Percentiles rank a stretch among this genome's conserved stretches.
phyloP scores from a whole-genome alignment of 2,329 filamentous ascomycete genomes.

The Chaetomium strumarium region DNA sequence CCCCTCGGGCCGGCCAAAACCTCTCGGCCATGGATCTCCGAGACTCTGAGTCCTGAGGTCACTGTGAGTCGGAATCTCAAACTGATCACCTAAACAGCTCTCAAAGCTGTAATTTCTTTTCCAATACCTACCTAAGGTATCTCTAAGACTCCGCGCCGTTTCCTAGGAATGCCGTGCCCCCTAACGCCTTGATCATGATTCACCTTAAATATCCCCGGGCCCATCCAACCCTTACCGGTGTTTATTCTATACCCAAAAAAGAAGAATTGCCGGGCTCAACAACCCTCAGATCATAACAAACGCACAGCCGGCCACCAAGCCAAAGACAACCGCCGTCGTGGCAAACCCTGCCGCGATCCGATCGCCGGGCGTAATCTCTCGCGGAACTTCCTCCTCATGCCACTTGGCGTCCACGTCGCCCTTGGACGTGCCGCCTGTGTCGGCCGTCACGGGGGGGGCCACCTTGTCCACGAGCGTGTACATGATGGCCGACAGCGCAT shows the following conservation, averaged over 20 bases:
- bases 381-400: slow-evolving; percentile 26
- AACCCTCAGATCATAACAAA: slow-evolving; percentile 40
- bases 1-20: too few relatives aligned
- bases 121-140: neutral
- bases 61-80: neutral
- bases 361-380: slow-evolving; percentile 42
- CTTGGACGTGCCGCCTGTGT: slow-evolving; percentile 54
- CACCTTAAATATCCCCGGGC: neutral
- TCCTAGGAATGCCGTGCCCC: neutral
- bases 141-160: neutral
- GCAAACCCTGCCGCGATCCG: slow-evolving; percentile 51
- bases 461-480: slow-evolving; percentile 48
- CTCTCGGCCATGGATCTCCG: too few relatives aligned
- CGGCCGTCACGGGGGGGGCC: slow-evolving; percentile 42
- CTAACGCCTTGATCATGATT: neutral
- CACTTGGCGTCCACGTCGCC: slow-evolving; percentile 45
- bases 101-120: slow-evolving; percentile 5
- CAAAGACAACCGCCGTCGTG: slow-evolving; percentile 44
- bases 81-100: neutral
- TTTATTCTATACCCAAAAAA: slow-evolving; percentile 12
- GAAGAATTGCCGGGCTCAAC: neutral
- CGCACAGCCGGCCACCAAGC: slow-evolving; percentile 44
- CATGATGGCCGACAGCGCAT: slow-evolving; percentile 57
- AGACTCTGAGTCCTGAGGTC: too few relatives aligned
- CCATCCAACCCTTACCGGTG: neutral